phyloP scores from a whole-genome alignment of 73 alveolate genomes.

The Effrenium voratum region DNA sequence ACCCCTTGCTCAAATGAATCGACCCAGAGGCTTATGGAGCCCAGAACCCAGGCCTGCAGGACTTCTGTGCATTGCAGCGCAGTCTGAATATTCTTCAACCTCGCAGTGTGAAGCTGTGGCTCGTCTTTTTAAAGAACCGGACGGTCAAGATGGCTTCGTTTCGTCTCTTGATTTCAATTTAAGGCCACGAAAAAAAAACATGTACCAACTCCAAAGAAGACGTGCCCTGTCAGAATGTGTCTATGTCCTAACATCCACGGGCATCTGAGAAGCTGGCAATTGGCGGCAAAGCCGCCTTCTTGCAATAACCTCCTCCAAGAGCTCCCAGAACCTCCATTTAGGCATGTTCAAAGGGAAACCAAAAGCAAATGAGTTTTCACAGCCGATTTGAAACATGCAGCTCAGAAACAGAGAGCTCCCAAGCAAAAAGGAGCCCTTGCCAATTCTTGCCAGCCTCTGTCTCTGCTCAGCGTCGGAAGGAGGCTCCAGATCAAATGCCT shows the following conservation, averaged over 20 bases:
- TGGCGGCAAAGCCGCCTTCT: constrained; percentile 78
- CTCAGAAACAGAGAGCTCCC: not conserved
- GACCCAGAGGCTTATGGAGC: no score
- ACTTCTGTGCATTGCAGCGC: constrained; percentile 87
- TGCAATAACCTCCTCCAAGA: constrained; percentile 74
- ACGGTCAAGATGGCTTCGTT: not conserved
- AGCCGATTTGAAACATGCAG: not conserved
- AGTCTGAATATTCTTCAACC: constrained; percentile 88
- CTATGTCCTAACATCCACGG: no score
- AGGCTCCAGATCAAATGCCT: constrained; percentile 79
- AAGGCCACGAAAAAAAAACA: not conserved
- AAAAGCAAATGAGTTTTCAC: not conserved
- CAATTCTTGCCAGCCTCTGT: constrained; percentile 9
- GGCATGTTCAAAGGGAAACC: not conserved
- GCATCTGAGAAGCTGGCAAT: not conserved
- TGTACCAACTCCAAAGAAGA: not conserved
- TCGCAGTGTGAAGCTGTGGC: not conserved
- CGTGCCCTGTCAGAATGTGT: no score
- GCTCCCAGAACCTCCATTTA: constrained; percentile 60
- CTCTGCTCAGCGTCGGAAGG: constrained; percentile 44
- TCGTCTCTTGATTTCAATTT: not conserved
- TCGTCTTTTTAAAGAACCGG: not conserved
- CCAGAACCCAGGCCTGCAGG: constrained; percentile 69
- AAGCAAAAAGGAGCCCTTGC: not conserved
- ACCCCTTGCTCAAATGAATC: no score